Base-by-base conservation (phyloP, 495 filamentous ascomycete species). In the Podospora pseudoanserina region DNA sequence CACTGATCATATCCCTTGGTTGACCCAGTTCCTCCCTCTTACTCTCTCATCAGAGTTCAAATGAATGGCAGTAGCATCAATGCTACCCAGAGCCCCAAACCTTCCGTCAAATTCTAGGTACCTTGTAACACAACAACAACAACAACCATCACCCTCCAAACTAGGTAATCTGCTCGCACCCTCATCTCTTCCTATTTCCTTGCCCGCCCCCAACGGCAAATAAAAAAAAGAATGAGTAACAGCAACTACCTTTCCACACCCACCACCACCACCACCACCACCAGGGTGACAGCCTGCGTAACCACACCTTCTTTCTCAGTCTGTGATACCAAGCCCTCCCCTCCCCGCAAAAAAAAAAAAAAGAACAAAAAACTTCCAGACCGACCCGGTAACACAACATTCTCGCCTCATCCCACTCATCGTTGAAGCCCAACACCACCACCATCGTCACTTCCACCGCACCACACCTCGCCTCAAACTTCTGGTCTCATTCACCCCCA, bases 361-460 rank as follows among this genome's bases (percentile, higher is more conserved):
- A n/a, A 58, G 55, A n/a, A 4, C 15, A 58, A 26, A 18, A 19
- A 58, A 23, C n/a, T 58, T 16, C 39, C 39, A 49, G 39, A 49
- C 39, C 39, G 39, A 49, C 39, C 2, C 13, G 54, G 67, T 68
- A 23, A 61, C 67, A 68, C 67, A 68, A 56, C 67, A 65, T 64
- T 32, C 39, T 13, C 16, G n/a, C 16, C 59, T 30, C 16, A 60
- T 13, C 57, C 13, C 30, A 23, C 23, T 23, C 23, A 23, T 23
- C 27, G 65, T 61, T 65, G 63, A 61, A 56, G 67, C 67, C 67
- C 56, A 63, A 68, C 63, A 61, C 60, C 67, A 68, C 61, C 67
- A 54, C 13, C 27, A 23, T 23, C 23, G 13, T 49, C 39, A 49
- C 39, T 49, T 49, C 39, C 30, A 7, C 39, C 9, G 39, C 39